phyloP scores from a whole-genome alignment of 2,329 filamentous ascomycete genomes.

The Tolypocladium guangdongense region DNA sequence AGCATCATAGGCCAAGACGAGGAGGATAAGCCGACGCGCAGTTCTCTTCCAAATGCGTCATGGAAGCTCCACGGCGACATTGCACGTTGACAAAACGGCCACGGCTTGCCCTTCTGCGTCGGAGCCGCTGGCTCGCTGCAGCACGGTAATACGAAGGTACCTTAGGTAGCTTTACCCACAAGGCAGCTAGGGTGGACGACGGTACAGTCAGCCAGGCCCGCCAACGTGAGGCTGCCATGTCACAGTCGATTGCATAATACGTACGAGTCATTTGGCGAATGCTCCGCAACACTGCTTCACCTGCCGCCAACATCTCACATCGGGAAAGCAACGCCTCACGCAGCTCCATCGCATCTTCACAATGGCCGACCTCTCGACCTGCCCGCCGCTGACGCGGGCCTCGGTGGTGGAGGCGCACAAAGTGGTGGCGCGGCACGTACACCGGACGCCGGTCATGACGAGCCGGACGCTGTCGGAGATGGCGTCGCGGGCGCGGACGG shows the following conservation, averaged over 20 bases:
- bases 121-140: not conserved
- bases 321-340: not conserved
- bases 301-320: not conserved
- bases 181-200: too few relatives aligned
- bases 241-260: not conserved
- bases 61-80: not conserved
- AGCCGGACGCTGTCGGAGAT: constrained; percentile 63
- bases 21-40: too few relatives aligned
- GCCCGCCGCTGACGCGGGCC: constrained; percentile 56
- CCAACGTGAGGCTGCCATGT: not conserved
- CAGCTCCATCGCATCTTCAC: not conserved
- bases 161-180: too few relatives aligned
- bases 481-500: constrained; percentile 58
- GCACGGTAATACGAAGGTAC: not conserved
- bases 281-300: not conserved
- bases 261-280: too few relatives aligned
- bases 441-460: constrained; percentile 75
- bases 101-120: not conserved
- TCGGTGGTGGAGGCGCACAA: constrained; percentile 63
- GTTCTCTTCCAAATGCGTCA: not conserved
- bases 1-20: too few relatives aligned
- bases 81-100: too few relatives aligned
- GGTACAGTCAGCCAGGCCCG: not conserved
- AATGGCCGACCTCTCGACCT: constrained; percentile 21
- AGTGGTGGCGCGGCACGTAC: constrained; percentile 64